These are phyloP conservation scores for Musa troglodytarum DNA, from an alignment of 176 grass and related monocot species.

Conservation along the genomic window DNA sequence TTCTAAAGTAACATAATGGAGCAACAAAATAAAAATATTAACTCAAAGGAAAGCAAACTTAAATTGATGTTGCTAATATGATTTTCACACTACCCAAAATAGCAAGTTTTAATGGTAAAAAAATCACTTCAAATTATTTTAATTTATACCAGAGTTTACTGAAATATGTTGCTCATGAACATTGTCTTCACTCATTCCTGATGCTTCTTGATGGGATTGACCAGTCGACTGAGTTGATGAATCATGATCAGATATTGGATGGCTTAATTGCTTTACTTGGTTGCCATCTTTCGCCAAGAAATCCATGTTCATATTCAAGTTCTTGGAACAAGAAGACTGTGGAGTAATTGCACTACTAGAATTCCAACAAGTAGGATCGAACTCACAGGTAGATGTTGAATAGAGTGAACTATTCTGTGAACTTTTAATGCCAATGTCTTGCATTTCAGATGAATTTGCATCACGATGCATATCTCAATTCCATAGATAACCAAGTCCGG, in stretches of 20 bases:
- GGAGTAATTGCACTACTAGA: constrained; percentile 17
- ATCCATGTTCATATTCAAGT: constrained; percentile 25
- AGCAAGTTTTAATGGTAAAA: constrained; percentile 6
- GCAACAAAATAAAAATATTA: neutral
- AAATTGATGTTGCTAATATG: neutral
- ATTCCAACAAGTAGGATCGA: constrained; percentile 33
- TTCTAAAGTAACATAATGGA: neutral
- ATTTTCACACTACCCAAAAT: neutral
- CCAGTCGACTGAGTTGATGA: constrained; percentile 41
- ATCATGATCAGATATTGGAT: constrained; percentile 33
- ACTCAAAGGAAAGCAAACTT: neutral
- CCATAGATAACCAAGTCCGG: constrained; percentile 5
- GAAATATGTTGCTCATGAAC: constrained; percentile 39
- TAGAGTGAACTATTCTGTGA: constrained; percentile 40
- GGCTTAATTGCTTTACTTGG: constrained; percentile 37
- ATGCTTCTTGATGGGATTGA: constrained; percentile 52
- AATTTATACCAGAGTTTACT: constrained; percentile 54
- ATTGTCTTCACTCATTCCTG: constrained; percentile 55
- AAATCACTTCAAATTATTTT: constrained; percentile 1
- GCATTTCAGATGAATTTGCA: constrained; percentile 19
- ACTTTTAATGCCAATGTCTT: constrained; percentile 3
- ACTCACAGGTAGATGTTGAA: constrained; percentile 35
- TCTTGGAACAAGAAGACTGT: constrained; percentile 24
- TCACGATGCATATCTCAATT: constrained; percentile 25
- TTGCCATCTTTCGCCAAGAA: constrained; percentile 31